These are phyloP conservation scores for Suillus tomentosus DNA, from an alignment of 768 basidiomycete species.

Conservation along the genomic window DNA sequence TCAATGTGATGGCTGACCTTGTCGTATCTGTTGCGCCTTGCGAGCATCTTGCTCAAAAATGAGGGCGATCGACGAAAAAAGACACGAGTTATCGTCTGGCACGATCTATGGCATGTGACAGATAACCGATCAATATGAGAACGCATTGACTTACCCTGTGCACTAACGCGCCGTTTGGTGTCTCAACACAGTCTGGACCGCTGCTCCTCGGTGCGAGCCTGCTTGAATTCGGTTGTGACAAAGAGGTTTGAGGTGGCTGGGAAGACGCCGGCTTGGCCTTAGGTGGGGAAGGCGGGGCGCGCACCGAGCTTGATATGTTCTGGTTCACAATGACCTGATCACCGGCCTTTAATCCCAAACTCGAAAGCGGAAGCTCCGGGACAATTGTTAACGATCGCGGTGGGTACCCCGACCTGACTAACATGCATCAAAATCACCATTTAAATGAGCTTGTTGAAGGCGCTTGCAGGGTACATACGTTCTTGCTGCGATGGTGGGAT, in stretches of 20 bases:
- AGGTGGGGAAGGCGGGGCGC: constrained; percentile 11
- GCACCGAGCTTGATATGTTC: constrained; percentile 25
- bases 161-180: constrained; percentile 67
- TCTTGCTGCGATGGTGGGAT: constrained; percentile 80
- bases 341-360: constrained; percentile 73
- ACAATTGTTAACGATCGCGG: constrained; percentile 71
- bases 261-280: constrained; percentile 15
- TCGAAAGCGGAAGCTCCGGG: constrained; percentile 72
- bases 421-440: neutral
- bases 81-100: constrained; percentile 97
- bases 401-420: constrained; percentile 87
- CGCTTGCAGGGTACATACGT: constrained; percentile 47
- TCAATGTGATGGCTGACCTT: constrained; percentile 50
- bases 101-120: constrained; percentile 54
- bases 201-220: constrained; percentile 21
- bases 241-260: constrained; percentile 20
- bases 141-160: constrained; percentile 53
- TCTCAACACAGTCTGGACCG: constrained; percentile 61
- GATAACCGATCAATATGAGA: neutral
- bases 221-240: constrained; percentile 20
- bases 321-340: constrained; percentile 86
- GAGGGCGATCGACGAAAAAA: constrained; percentile 86
- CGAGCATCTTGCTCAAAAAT: constrained; percentile 81
- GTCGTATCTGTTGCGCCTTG: constrained; percentile 70
- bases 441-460: neutral